Conservation (phyloP, 495 filamentous ascomycete species). For the Daldinia vernicosa region DNA sequence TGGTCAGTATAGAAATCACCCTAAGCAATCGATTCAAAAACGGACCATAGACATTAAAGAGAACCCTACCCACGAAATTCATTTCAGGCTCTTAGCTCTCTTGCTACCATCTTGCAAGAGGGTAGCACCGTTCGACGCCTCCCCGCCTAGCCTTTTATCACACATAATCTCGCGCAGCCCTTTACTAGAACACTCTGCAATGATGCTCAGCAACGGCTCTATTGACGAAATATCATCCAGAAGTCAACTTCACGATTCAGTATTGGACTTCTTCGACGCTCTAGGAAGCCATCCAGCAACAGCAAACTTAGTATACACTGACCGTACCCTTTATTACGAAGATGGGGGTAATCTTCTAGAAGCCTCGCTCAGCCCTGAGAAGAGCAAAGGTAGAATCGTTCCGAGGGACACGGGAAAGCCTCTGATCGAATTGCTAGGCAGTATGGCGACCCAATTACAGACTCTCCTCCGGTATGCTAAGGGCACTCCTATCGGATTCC, state of each 20-base stretch:
- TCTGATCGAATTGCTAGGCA: slow-evolving; percentile 17
- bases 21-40: neutral
- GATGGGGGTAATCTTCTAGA: slow-evolving; percentile 23
- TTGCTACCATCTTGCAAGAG: slow-evolving; percentile 17
- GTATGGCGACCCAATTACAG: slow-evolving; percentile 24
- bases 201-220: slow-evolving; percentile 43
- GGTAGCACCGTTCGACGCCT: slow-evolving; percentile 22
- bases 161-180: slow-evolving; percentile 49
- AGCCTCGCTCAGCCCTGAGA: neutral
- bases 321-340: slow-evolving; percentile 36
- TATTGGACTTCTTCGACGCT: slow-evolving; percentile 46
- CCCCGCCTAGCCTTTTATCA: slow-evolving; percentile 26
- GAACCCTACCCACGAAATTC: neutral
- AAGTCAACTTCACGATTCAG: slow-evolving; percentile 24
- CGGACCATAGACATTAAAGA: neutral
- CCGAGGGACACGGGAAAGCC: slow-evolving; percentile 29
- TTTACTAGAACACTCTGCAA: slow-evolving; percentile 41
- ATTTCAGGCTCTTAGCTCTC: slow-evolving; percentile 24
- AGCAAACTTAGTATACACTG: slow-evolving; percentile 13
- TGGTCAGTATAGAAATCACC: neutral
- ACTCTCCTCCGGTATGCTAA: slow-evolving; percentile 28
- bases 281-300: slow-evolving; percentile 36
- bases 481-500: slow-evolving; percentile 18
- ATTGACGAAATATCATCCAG: slow-evolving; percentile 44
- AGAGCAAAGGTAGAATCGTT: slow-evolving; percentile 13